These are phyloP conservation scores for Rhizopogon rudus DNA, from an alignment of 768 basidiomycete genomes.

Conservation along the genomic window DNA sequence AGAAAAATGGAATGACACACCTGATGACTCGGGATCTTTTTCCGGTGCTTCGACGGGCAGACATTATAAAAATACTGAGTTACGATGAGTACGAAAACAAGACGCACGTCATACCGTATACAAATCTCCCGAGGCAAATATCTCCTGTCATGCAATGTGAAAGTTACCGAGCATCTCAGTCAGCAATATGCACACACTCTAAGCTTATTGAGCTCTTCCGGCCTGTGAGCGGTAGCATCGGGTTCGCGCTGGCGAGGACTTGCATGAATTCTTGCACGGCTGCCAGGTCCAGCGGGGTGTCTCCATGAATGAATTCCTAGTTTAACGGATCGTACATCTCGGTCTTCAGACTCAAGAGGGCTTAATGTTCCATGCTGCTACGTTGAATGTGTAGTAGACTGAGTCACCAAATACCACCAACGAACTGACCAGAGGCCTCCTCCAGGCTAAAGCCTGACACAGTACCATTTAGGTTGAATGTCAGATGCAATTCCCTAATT, in stretches of 20 bases:
- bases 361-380: conserved; percentile 67
- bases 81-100: background rate
- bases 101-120: conserved; percentile 57
- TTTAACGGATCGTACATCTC: conserved; percentile 92
- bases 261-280: conserved; percentile 99
- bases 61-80: conserved; percentile 54
- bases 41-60: conserved; percentile 90
- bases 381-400: conserved; percentile 5
- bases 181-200: conserved; percentile 90
- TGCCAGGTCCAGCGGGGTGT: conserved; percentile 91
- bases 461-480: conserved; percentile 78
- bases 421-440: conserved; percentile 15
- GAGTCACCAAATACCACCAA: background rate
- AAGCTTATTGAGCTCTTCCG: conserved; percentile 84
- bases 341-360: conserved; percentile 91
- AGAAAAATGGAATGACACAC: conserved; percentile 37
- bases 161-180: conserved; percentile 98
- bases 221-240: conserved; percentile 90
- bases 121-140: conserved; percentile 81
- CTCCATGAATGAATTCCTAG: conserved; percentile 95
- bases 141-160: conserved; percentile 64
- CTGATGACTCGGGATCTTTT: conserved; percentile 87
- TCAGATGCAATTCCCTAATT: conserved; percentile 98
- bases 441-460: conserved; percentile 50
- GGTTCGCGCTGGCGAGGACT: conserved; percentile 91